Base-by-base conservation (phyloP, 768 basidiomycete genomes). In the Sarcodon aspratus region DNA sequence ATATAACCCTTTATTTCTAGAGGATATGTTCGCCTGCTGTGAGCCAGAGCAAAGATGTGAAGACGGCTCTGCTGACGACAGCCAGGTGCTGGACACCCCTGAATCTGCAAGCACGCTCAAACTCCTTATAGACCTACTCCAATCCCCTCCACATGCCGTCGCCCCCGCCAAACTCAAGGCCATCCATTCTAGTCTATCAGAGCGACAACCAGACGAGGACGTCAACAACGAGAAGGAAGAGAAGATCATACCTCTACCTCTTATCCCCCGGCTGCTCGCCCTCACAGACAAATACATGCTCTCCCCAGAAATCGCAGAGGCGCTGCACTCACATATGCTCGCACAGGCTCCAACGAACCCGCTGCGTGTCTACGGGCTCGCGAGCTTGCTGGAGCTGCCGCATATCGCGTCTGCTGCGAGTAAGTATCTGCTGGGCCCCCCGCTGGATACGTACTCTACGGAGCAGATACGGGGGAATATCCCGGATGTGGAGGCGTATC, bases 211-310 rank as follows among this genome's bases (percentile, higher is more conserved):
- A 46, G 59, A 64, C 44, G 54, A 52, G 51, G 59, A 63, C 57
- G 63, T 59, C 53, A 56, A 51, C 53, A 63, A 57, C 48, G 57
- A 55, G 52, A 50, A 61, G 42, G 68, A 58, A 45, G 59, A 59
- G 61, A 56, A 46, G 43, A 36, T 9, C 64, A 79, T 86, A 40
- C 85, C 85, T 1, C 68, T 81, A 9, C 84, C 84, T 17, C 61
- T 86, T 13, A 72, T 86, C 36, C 69, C 76, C 11, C 55, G 71
- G 44, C 66, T 86, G 53, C 72, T 80, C 57, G 63, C 58, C 42
- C 66, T 85, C 37, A 75, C 70, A 33, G 85, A 85, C 63, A 86
- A 87, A 59, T 86, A 86, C 55, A 68, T 66, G 4, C 66, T 86
- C 17, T 66, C 72, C 32, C 69, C 70, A 8, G 53, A 68, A 6